Evolutionary conservation across 1,139 yeast species (phyloP).

Genomic region (Debaryomyces sp.): DNA sequence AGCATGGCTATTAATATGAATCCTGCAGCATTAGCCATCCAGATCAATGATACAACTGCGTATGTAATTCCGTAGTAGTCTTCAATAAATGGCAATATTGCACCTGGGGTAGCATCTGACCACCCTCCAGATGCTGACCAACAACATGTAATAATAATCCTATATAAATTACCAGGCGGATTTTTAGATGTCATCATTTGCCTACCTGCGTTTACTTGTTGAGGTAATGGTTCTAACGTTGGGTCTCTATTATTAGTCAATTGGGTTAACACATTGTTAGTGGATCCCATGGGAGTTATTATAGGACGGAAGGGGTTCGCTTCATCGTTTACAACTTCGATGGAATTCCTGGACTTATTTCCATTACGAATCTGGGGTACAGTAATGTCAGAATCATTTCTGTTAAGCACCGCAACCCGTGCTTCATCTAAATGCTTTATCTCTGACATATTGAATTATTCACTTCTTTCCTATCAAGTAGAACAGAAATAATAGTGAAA

Average conservation of each 20-base stretch:
- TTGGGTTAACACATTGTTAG: slow-evolving; percentile 13
- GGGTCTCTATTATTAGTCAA: slow-evolving; percentile 5
- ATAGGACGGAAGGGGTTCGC: slow-evolving; percentile 12
- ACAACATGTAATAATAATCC: slow-evolving; percentile 41
- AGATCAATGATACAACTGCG: slow-evolving; percentile 44
- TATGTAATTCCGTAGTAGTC: slow-evolving; percentile 36
- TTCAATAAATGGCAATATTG: slow-evolving; percentile 48
- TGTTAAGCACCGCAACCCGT: slow-evolving; percentile 13
- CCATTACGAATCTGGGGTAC: background rate
- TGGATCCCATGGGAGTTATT: slow-evolving; percentile 14
- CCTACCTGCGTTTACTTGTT: slow-evolving; percentile 10
- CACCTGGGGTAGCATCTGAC: slow-evolving; percentile 52
- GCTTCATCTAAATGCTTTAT: slow-evolving; percentile 11
- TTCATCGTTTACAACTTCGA: background rate
- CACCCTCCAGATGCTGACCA: slow-evolving; percentile 45
- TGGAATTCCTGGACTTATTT: background rate
- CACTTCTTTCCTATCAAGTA: background rate
- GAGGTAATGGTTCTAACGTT: slow-evolving; percentile 7
- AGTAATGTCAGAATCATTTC: slow-evolving; percentile 13
- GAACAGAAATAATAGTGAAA: too few relatives aligned
- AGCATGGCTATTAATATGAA: slow-evolving; percentile 45
- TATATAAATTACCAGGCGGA: slow-evolving; percentile 47
- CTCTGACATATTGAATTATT: background rate
- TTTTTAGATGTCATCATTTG: slow-evolving; percentile 26
- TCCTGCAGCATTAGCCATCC: slow-evolving; percentile 50